Conservation (phyloP, 352 stramenopile genomes). For the Phytophthora sp. region DNA sequence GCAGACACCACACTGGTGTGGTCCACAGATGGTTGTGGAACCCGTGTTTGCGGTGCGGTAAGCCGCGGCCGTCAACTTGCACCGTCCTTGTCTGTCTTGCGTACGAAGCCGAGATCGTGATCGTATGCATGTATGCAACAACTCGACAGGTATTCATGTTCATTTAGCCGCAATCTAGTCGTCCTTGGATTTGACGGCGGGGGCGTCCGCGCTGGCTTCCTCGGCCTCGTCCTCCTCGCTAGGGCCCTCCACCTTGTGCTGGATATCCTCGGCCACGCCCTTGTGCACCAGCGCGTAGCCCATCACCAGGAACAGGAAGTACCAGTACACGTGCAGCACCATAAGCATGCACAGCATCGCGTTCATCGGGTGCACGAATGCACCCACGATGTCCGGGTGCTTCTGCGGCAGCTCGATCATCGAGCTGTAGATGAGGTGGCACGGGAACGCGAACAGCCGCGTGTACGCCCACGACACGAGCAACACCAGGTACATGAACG, state of each 20-base stretch:
- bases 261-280: constrained; percentile 48
- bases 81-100: neutral
- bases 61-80: too few species aligned
- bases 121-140: too few species aligned
- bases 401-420: constrained; percentile 25
- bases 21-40: constrained; percentile 10
- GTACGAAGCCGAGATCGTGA: too few species aligned
- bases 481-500: constrained; percentile 40
- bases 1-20: neutral
- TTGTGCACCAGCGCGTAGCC: constrained; percentile 50
- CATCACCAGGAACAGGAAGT: constrained; percentile 52
- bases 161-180: constrained; percentile 14
- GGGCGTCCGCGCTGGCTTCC: constrained; percentile 2
- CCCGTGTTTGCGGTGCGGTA: too few species aligned
- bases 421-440: constrained; percentile 38
- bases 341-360: constrained; percentile 49
- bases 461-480: constrained; percentile 50
- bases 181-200: constrained; percentile 29
- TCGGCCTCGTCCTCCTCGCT: constrained; percentile 16
- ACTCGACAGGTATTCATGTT: constrained; percentile 4
- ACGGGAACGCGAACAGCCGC: constrained; percentile 51
- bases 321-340: constrained; percentile 58
- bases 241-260: constrained; percentile 38
- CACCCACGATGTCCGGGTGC: constrained; percentile 27
- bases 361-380: constrained; percentile 40